Evolutionary conservation across 106 monocot genomes (phyloP), one percentile per base, ranked within the genome.

Genomic region (Alisma plantagoaquatica): DNA sequence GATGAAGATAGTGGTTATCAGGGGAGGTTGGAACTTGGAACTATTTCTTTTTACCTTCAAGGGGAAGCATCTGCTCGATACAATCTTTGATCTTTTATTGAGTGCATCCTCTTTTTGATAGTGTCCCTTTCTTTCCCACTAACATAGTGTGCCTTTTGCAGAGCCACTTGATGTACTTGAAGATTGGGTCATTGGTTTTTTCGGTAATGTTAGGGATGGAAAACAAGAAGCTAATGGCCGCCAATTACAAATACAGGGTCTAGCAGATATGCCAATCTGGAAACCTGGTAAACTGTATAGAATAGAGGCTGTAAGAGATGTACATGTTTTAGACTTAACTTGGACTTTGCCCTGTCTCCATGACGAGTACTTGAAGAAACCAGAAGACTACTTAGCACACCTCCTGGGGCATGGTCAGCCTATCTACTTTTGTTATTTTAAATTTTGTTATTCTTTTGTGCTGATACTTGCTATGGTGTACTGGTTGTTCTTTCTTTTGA

Each of bases 1-100:
- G 15, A 98, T 90, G 89, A 98, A 90, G 64, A 57, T 98, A 50
- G 96, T 90, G 49, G 69, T 98, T 7, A 98, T 98, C 66, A 89
- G 96, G 25, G 96, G 96, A 84, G 96, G 96, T 98, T 54, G 66
- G 41, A 31, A 49, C 30, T 57, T 26, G 41, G 35, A 38, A 38
- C n/a, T n/a, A n/a, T n/a, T n/a, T n/a, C n/a, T n/a, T n/a, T n/a
- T n/a, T n/a, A n/a, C n/a, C n/a, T n/a, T n/a, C n/a, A n/a, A n/a
- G n/a, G n/a, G n/a, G n/a, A n/a, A n/a, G n/a, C n/a, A n/a, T n/a
- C n/a, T n/a, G n/a, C n/a, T n/a, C n/a, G n/a, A n/a, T n/a, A n/a
- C n/a, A n/a, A n/a, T n/a, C n/a, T n/a, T n/a, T 19, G 56, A 28
- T 17, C 53, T 64, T 58, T 10, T 47, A 29, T n/a, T n/a, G n/a